Evolutionary conservation across 2,329 filamentous ascomycete species (phyloP), one percentile per base, ranked within the genome.

Genomic region (Phyllosticta citriasiana): DNA sequence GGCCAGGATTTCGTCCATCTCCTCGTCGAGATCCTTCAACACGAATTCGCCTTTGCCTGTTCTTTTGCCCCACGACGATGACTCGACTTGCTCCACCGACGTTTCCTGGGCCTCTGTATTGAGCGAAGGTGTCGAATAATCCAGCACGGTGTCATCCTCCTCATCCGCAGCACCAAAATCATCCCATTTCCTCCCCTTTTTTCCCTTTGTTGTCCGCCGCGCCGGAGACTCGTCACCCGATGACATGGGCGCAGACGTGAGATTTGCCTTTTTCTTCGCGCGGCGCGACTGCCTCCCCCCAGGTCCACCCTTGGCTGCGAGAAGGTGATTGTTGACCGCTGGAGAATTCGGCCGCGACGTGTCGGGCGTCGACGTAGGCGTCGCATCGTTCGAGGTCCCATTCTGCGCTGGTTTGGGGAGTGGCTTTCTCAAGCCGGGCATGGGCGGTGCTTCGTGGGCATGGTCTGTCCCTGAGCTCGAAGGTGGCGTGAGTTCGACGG

Each of bases 141-240:
- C 94, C 35, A 99, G 80, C 16, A 87, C 81, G 67, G 84, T 85
- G 63, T 89, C 88, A 62, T 88, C 84, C 62, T 91, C 89, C 70
- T 96, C 93, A 65, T 92, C 89, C 6, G 90, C 91, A 67, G 88
- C 79, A 3, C 94, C 94, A 71, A 96, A 90, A 4, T 88, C 89
- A 69, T 92, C 89, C 94, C 94, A 99, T 71, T 88, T 91, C 65
- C 94, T 85, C 68, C 90, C 90, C 73, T 91, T 92, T 79, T 97
- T 97, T 66, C 84, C 85, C 26, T 79, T 71, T 68, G 84, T 86
- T 14, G 51, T 12, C 65, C 82, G 80, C 67, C 73, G 73, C 19
- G 80, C 76, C 5, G 82, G 76, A 0, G 80, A 81, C 68, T 97
- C 94, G 67, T 97, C 94, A 1, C 92, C 91, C 0, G 91, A 96